Evolutionary conservation across 257 asterid genomes (phyloP), one percentile per base, ranked within the genome.

Genomic region (Craterostigma plantagineum): DNA sequence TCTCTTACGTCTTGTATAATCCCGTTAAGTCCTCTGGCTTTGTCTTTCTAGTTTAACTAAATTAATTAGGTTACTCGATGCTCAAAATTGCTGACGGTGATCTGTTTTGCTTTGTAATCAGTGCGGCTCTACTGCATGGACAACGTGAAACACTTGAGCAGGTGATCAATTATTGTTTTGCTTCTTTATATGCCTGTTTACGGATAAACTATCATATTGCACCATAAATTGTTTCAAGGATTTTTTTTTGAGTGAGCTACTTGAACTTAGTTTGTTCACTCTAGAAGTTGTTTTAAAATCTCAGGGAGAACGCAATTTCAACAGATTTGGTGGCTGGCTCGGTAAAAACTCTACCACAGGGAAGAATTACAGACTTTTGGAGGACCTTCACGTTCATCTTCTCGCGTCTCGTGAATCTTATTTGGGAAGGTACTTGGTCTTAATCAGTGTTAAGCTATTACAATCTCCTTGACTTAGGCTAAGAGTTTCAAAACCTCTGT

Each of bases 301-400:
- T 51, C 68, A 90, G 99, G 95, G 99, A 16, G 99, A 83, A 50
- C 92, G 81, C 60, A 83, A 83, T 69, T 90, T 53, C 68, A 90
- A 75, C 57, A 77, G 96, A 49, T 90, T 90, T 73, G 99, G 94
- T 62, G 94, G 99, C 36, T 90, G 99, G 99, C 74, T 90, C 46
- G 99, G 99, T 34, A 90, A 90, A 73, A 90, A 90, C 66, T 90
- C 96, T 17, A 90, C 92, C 7, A 63, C 57, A 71, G 87, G 91
- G 36, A 83, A 90, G 64, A 79, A 79, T 59, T 67, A 75, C 71
- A 64, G 93, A 53, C 84, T 87, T 49, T 54, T 87, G 66, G 98
- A 87, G 65, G 93, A 82, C 57, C 64, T 82, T 55, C 98, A 79
- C 61, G 85, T 82, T 52, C 98, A 87, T 73, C 63, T 82, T 58